Conservation (phyloP, 1,139 yeast species). For the Chernovozyma aurita region DNA sequence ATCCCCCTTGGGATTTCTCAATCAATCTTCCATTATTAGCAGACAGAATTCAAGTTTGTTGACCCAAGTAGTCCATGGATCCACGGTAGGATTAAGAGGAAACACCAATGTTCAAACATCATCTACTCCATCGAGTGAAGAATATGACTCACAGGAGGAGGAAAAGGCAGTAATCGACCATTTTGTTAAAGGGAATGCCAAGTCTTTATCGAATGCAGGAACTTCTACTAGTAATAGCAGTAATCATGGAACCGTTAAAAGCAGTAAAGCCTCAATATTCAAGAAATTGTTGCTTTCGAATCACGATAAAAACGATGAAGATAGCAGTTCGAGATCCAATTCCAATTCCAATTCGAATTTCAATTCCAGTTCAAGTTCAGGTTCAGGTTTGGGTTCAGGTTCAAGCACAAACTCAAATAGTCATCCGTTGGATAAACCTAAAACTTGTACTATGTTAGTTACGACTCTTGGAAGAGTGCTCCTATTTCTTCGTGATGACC, state of each 20-base stretch:
- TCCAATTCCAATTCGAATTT: neutral
- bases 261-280: slow-evolving; percentile 15
- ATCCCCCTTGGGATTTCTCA: slow-evolving; percentile 48
- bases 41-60: slow-evolving; percentile 30
- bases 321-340: too few species aligned
- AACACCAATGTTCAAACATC: neutral
- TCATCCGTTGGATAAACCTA: slow-evolving; percentile 32
- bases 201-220: slow-evolving; percentile 1
- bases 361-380: neutral
- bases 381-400: slow-evolving; percentile 1
- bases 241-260: neutral
- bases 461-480: slow-evolving; percentile 57
- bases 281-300: slow-evolving; percentile 22
- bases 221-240: slow-evolving; percentile 4
- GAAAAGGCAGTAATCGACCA: slow-evolving; percentile 27
- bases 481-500: slow-evolving; percentile 37
- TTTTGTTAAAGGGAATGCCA: slow-evolving; percentile 19
- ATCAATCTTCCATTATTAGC: slow-evolving; percentile 21
- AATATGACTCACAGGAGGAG: slow-evolving; percentile 18
- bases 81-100: slow-evolving; percentile 27
- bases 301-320: slow-evolving; percentile 5
- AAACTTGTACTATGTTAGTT: slow-evolving; percentile 45
- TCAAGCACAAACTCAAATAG: neutral
- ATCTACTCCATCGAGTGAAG: slow-evolving; percentile 1
- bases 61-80: slow-evolving; percentile 56